A percentile compares a stretch with the other conserved stretches of the same genome.
phyloP scores from a whole-genome alignment of 2,329 filamentous ascomycete genomes.

The Fusarium stilboides region DNA sequence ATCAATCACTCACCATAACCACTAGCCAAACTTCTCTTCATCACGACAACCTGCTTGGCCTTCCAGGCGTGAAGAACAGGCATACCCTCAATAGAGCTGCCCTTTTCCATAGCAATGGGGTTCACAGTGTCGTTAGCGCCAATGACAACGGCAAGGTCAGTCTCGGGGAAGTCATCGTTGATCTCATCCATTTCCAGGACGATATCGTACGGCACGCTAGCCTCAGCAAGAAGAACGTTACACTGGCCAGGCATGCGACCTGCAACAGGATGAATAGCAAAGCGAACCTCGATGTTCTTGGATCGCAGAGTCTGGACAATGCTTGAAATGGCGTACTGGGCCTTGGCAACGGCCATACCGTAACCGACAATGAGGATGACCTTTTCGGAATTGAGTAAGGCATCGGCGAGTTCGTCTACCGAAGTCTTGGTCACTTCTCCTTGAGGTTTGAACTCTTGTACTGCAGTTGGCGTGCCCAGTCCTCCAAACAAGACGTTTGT shows the following conservation, averaged over 20 bases:
- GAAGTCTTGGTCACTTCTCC: constrained; percentile 84
- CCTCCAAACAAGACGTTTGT: constrained; percentile 92
- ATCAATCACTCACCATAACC: constrained; percentile 77
- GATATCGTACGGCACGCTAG: constrained; percentile 90
- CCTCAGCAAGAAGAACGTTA: constrained; percentile 91
- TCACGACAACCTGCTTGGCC: constrained; percentile 91
- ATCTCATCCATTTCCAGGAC: constrained; percentile 97
- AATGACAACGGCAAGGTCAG: constrained; percentile 89
- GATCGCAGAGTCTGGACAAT: constrained; percentile 82
- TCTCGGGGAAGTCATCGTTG: constrained; percentile 90
- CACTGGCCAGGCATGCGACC: constrained; percentile 95
- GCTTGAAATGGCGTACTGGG: constrained; percentile 90
- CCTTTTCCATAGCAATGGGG: constrained; percentile 87
- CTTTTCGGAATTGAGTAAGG: constrained; percentile 81
- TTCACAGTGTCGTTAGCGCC: constrained; percentile 96
- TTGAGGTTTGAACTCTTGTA: constrained; percentile 80
- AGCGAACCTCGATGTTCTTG: constrained; percentile 85
- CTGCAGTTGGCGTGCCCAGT: constrained; percentile 74
- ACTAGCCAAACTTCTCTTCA: constrained; percentile 92
- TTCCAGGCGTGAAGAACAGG: constrained; percentile 94
- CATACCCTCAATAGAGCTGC: constrained; percentile 91
- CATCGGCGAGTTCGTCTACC: constrained; percentile 85
- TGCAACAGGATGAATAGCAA: constrained; percentile 91
- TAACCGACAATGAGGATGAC: constrained; percentile 94
- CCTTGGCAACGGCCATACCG: constrained; percentile 94